Percentiles rank a stretch among this genome's conserved stretches.
Evolutionary conservation across 1,284 basidiomycete genomes (phyloP).

Genomic region (Afroboletus lepidellus): DNA sequence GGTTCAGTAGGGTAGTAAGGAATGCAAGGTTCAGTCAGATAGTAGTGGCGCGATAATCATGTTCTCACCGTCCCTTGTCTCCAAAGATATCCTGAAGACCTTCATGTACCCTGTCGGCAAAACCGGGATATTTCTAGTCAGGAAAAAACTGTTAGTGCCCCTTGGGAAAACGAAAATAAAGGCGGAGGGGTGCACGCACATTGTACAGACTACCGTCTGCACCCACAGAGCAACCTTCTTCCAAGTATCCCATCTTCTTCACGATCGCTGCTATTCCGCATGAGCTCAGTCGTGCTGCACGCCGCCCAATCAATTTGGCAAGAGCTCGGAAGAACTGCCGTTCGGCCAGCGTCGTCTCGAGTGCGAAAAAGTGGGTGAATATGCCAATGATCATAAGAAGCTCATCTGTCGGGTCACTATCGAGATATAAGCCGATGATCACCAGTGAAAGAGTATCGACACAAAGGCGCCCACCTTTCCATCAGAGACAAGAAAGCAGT

Average conservation of each 20-base stretch:
- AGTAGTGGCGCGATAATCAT: not conserved
- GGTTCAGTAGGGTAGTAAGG: not conserved
- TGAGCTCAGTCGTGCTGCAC: constrained; percentile 84
- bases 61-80: constrained; percentile 80
- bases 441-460: too few species aligned
- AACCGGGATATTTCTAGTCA: constrained; percentile 88
- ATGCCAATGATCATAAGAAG: constrained; percentile 95
- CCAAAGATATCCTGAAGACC: constrained; percentile 91
- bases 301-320: constrained; percentile 85
- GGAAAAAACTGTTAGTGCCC: constrained; percentile 7
- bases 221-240: constrained; percentile 86
- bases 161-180: not conserved
- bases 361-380: constrained; percentile 92
- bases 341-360: constrained; percentile 92
- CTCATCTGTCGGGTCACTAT: constrained; percentile 95
- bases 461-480: constrained; percentile 74
- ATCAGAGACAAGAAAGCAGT: constrained; percentile 96
- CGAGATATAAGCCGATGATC: constrained; percentile 10
- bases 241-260: constrained; percentile 87
- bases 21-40: not conserved
- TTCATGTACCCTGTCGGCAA: constrained; percentile 86
- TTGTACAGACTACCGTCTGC: constrained; percentile 94
- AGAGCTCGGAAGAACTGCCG: constrained; percentile 94
- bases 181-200: constrained; percentile 46
- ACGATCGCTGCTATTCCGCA: constrained; percentile 96